Evolutionary conservation across 352 stramenopile species (phyloP), one percentile per base, ranked within the genome.

Genomic region (Phytopythium oedochilum): DNA sequence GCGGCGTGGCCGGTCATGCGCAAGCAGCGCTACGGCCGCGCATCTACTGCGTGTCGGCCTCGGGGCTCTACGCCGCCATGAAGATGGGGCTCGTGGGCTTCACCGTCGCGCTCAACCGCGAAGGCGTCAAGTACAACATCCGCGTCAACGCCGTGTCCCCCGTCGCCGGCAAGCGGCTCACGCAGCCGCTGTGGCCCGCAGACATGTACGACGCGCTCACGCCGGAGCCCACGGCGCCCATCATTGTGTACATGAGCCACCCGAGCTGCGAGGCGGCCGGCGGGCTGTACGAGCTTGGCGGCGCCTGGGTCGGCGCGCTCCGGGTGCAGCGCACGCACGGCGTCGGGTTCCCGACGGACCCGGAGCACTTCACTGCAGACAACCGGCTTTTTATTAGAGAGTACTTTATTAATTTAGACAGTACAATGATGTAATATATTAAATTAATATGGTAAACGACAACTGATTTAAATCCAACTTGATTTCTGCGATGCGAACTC

Each of bases 101-200:
- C 48, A 88, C 76, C 0, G 70, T 78, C 35, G 75, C 81, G 29
- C 64, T 92, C 26, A 83, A 83, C 53, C 74, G 75, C 35, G 81
- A 92, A 81, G 80, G 78, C 17, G 47, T 75, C 63, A 90, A 90
- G 63, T 87, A 88, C 70, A 88, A 88, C 59, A 88, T 90, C 46
- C 61, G 64, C 18, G 77, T 88, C 18, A 90, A 90, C 50, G 80
- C 77, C 15, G 71, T 90, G 39, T 86, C 77, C 29, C 77, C 80
- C 2, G 73, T 90, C 36, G 80, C 77, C 22, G 76, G 77, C 42
- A 88, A 77, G 26, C 70, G 75, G 1, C 63, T 90, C 32, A 90
- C 80, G 11, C 64, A 87, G 61, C 71, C 75, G 1, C 66, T 90
- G 55, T 86, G 79, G 77, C 77, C 77, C 9, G 59, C 80, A 12